phyloP scores from a whole-genome alignment of 257 asterid genomes.

The Marsdenia floribunda region DNA sequence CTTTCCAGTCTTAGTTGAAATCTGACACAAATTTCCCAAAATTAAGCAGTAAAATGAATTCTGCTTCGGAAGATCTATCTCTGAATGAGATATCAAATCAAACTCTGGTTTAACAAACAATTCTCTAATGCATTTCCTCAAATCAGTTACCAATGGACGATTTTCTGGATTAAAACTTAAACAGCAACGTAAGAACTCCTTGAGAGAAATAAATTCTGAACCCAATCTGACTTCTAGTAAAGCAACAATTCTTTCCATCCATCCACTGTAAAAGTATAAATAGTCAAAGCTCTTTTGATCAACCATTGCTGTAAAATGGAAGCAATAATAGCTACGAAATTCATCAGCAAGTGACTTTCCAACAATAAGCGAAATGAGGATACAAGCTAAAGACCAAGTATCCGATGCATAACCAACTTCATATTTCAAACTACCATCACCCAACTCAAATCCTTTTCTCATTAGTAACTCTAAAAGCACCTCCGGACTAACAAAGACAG shows the following conservation, averaged over 20 bases:
- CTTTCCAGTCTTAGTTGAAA: slow-evolving; percentile 24
- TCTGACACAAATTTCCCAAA: slow-evolving; percentile 45
- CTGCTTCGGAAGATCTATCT: slow-evolving; percentile 21
- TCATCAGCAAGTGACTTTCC: slow-evolving; percentile 50
- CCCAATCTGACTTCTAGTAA: slow-evolving; percentile 45
- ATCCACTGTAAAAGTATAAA: slow-evolving; percentile 35
- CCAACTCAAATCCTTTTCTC: slow-evolving; percentile 33
- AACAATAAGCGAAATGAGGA: slow-evolving; percentile 46
- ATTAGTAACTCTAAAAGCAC: slow-evolving; percentile 30
- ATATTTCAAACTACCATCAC: slow-evolving; percentile 23
- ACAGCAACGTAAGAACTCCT: slow-evolving; percentile 48
- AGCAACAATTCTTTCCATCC: slow-evolving; percentile 43
- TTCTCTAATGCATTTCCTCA: slow-evolving; percentile 61
- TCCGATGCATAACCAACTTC: slow-evolving; percentile 60
- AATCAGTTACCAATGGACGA: slow-evolving; percentile 52
- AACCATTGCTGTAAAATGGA: slow-evolving; percentile 23
- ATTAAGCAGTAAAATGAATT: slow-evolving; percentile 30
- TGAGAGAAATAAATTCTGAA: slow-evolving; percentile 27
- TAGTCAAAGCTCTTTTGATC: slow-evolving; percentile 32
- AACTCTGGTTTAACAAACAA: slow-evolving; percentile 39
- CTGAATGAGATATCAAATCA: slow-evolving; percentile 26
- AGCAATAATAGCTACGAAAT: slow-evolving; percentile 33
- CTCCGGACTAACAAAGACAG: slow-evolving; percentile 69
- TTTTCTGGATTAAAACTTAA: slow-evolving; percentile 47
- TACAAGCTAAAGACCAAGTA: slow-evolving; percentile 78